Evolutionary conservation across 73 alveolate species (phyloP).

Genomic region (Tetrahymena malaccensis): DNA sequence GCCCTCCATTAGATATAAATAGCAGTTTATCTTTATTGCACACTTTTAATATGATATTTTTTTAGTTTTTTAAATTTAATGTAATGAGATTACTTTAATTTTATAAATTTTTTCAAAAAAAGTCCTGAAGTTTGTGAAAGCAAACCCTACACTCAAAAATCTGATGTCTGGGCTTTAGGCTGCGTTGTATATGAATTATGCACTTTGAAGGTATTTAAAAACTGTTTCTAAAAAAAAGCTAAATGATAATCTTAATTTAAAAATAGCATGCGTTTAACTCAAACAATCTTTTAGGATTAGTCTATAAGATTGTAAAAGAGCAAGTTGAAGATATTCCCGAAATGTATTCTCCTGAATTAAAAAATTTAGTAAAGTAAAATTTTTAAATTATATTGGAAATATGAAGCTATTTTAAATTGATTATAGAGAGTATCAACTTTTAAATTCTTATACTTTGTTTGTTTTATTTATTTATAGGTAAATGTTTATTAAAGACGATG

Average conservation of each 20-base stretch:
- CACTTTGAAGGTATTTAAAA: constrained; percentile 40
- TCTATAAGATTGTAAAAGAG: constrained; percentile 74
- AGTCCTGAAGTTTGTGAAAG: constrained; percentile 86
- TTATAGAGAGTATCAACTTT: no score
- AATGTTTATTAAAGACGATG: neutral
- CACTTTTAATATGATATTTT: neutral
- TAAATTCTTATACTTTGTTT: no score
- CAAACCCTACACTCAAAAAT: constrained; percentile 82
- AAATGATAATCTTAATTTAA: neutral
- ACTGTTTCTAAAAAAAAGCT: neutral
- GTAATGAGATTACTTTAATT: neutral
- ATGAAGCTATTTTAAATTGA: no score
- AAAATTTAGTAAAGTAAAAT: constrained; percentile 8
- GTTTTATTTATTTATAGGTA: neutral
- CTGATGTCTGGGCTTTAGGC: constrained; percentile 98
- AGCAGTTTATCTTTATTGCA: no score
- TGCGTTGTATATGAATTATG: constrained; percentile 95
- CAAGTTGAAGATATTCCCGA: constrained; percentile 78
- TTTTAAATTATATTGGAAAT: neutral
- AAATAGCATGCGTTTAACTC: constrained; percentile 90
- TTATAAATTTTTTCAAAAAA: neutral
- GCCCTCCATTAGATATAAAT: no score
- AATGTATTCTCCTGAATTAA: constrained; percentile 49
- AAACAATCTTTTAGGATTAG: constrained; percentile 80
- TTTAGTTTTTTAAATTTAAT: neutral